Evolutionary conservation across 2,329 filamentous ascomycete species (phyloP).

Genomic region (Metarhizium robertsii): DNA sequence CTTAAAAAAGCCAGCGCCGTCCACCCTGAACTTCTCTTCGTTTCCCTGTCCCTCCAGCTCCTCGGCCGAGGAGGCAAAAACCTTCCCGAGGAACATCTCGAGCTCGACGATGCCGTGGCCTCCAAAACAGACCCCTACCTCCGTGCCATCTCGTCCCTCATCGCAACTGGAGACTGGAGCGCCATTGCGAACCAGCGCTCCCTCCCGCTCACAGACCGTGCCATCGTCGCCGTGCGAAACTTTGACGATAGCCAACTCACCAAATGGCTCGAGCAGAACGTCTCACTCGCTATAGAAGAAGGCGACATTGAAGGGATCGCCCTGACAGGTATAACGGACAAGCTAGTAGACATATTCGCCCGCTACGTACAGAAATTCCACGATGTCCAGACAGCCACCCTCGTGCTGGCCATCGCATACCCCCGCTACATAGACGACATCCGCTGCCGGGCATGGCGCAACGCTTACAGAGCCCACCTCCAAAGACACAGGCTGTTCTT

Average conservation of each 20-base stretch:
- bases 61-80: constrained; percentile 41
- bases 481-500: constrained; percentile 66
- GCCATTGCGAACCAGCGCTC: constrained; percentile 64
- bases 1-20: constrained; percentile 57
- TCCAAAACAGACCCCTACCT: constrained; percentile 68
- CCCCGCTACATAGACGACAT: constrained; percentile 71
- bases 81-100: constrained; percentile 37
- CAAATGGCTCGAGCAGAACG: constrained; percentile 59
- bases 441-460: constrained; percentile 66
- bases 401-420: constrained; percentile 64
- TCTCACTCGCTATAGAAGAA: constrained; percentile 47
- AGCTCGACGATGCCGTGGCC: constrained; percentile 49
- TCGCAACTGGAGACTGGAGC: constrained; percentile 68
- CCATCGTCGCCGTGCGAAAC: constrained; percentile 62
- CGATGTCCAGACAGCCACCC: constrained; percentile 70
- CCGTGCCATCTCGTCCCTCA: constrained; percentile 68
- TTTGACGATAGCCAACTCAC: constrained; percentile 53
- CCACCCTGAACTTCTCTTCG: constrained; percentile 57
- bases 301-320: constrained; percentile 72
- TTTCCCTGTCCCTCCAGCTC: constrained; percentile 57
- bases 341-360: constrained; percentile 64
- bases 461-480: constrained; percentile 60
- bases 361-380: constrained; percentile 66
- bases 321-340: constrained; percentile 66
- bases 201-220: constrained; percentile 64